Percentiles rank a stretch among this genome's conserved stretches.
These are phyloP conservation scores for Termitomyces heimii DNA, from an alignment of 768 basidiomycete species.

Conservation along the genomic window DNA sequence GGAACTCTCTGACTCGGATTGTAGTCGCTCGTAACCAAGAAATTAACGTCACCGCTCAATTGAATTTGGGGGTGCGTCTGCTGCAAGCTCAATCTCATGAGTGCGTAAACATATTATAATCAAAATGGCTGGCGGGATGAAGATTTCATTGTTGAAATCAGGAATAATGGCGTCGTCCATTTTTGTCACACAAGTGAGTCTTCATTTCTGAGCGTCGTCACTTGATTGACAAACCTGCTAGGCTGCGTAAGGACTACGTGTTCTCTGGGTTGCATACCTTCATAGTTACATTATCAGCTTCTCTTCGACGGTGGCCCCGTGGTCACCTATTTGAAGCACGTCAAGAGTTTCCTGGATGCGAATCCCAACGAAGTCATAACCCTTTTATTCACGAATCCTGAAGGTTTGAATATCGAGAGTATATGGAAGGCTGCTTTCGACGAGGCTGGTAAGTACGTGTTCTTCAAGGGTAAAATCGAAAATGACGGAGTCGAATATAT, in stretches of 20 bases:
- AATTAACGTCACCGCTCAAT: conserved; percentile 25
- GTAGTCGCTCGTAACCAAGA: conserved; percentile 35
- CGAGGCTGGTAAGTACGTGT: conserved; percentile 27
- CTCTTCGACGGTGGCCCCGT: conserved; percentile 53
- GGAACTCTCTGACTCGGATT: background rate
- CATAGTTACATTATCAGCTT: conserved; percentile 13
- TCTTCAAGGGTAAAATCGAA: background rate
- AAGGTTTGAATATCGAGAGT: conserved; percentile 39
- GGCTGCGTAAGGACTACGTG: conserved; percentile 26
- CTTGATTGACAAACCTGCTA: conserved; percentile 7
- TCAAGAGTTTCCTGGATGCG: conserved; percentile 48
- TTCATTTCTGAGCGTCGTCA: background rate
- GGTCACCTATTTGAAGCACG: conserved; percentile 40
- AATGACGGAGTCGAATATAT: background rate
- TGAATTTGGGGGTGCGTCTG: conserved; percentile 14
- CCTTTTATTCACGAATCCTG: conserved; percentile 63
- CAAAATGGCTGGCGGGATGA: too few species aligned
- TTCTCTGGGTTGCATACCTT: background rate
- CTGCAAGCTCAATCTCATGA: conserved; percentile 23
- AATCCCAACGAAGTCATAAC: conserved; percentile 62
- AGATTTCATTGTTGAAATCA: background rate
- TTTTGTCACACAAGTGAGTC: conserved; percentile 60
- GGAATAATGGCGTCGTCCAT: conserved; percentile 36
- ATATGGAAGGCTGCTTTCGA: conserved; percentile 52
- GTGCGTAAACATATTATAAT: background rate